Percentiles rank a stretch among this genome's conserved stretches.
Evolutionary conservation across 2,329 filamentous ascomycete genomes (phyloP).

Genomic region (Fusarium cicatricum): DNA sequence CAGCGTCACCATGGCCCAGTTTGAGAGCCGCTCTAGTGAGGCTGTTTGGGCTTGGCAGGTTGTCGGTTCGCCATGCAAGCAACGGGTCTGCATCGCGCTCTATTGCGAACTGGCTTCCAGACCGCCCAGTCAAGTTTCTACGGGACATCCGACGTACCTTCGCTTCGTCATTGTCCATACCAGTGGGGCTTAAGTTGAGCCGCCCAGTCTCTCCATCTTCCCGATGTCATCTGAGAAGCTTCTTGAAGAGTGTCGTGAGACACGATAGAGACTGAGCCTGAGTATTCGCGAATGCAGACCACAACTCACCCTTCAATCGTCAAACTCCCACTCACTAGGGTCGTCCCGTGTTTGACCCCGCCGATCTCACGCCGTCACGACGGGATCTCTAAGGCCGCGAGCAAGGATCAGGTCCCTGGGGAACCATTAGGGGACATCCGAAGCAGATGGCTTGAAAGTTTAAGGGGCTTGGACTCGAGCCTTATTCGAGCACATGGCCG

Average conservation of each 20-base stretch:
- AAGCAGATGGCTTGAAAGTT: constrained; percentile 6
- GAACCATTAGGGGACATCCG: constrained; percentile 11
- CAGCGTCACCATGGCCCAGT: constrained; percentile 30
- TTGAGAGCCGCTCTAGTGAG: constrained; percentile 30
- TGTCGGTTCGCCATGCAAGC: constrained; percentile 43
- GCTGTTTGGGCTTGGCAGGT: constrained; percentile 40
- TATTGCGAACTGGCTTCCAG: constrained; percentile 31
- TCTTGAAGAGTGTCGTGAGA: background rate
- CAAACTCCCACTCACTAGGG: constrained; percentile 32
- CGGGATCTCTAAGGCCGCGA: constrained; percentile 29
- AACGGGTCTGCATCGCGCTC: constrained; percentile 37
- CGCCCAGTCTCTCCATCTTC: constrained; percentile 9
- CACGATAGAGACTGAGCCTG: background rate
- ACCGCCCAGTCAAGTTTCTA: constrained; percentile 7
- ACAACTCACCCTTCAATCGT: background rate
- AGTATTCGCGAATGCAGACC: background rate
- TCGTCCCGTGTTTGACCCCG: constrained; percentile 40
- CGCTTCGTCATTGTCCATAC: constrained; percentile 21
- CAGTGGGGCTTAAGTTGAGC: constrained; percentile 22
- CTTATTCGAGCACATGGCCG: constrained; percentile 1
- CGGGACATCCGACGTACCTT: constrained; percentile 8
- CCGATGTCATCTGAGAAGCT: background rate
- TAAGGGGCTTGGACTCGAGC: background rate
- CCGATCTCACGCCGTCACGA: constrained; percentile 33
- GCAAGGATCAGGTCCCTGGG: constrained; percentile 16